These are phyloP conservation scores for Gnomoniopsis sp. DNA, from an alignment of 2,329 filamentous ascomycete genomes.

Conservation along the genomic window DNA sequence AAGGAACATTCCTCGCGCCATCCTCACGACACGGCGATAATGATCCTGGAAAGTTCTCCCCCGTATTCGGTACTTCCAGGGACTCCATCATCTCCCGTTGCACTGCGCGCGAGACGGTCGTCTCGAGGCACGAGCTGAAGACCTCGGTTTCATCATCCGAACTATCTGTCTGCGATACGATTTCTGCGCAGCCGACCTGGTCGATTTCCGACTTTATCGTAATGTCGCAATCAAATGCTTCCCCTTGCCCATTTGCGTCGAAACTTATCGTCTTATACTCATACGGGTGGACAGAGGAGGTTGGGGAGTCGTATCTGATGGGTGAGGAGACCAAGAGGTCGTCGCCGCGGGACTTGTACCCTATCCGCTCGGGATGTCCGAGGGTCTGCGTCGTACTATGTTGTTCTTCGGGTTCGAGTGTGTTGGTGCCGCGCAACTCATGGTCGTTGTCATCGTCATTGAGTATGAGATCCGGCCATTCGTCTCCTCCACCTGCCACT, in stretches of 20 bases:
- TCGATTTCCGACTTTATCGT: neutral
- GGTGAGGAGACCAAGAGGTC: neutral
- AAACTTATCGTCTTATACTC: neutral
- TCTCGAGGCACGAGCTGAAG: neutral
- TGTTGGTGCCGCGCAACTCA: neutral
- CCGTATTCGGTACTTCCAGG: too few species aligned
- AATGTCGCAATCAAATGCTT: too few species aligned
- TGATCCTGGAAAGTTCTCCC: too few species aligned
- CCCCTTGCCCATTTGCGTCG: too few species aligned
- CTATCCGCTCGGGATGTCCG: neutral
- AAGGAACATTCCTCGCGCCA: too few species aligned
- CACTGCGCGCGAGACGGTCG: neutral
- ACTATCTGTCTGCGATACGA: neutral
- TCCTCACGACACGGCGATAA: too few species aligned
- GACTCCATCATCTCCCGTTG: neutral
- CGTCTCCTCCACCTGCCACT: neutral
- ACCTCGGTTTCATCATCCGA: neutral
- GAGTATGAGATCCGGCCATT: neutral
- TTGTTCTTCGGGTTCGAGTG: neutral
- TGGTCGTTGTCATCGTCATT: neutral
- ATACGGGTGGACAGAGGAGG: neutral
- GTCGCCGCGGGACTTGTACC: neutral
- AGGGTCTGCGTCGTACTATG: too few species aligned
- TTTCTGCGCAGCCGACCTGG: neutral
- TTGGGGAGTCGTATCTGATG: neutral